Base-by-base conservation (phyloP, 345 rosid species). In the Triadica sebifera region DNA sequence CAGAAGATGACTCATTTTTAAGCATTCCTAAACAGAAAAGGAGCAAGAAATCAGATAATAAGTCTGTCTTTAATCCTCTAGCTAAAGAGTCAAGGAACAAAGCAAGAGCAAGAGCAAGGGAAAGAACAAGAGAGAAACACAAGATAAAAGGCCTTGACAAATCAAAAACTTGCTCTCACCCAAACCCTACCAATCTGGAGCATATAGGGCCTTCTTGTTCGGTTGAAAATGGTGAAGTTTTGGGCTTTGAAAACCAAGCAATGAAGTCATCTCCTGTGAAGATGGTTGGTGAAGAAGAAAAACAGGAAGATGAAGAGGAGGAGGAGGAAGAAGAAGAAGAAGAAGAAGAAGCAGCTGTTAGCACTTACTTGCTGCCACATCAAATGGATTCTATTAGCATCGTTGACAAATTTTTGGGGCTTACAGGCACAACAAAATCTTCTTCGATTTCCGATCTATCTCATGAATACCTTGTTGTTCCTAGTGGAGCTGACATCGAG, bases 61-160 rank as follows among this genome's bases (percentile, higher is more conserved):
- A 81, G 71, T 55, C 69, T 12, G 55, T 15, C 15, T 72, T 64
- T 13, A 73, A 67, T 71, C 63, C 68, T 65, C 43, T 77, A 13
- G 83, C 65, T 16, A 85, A 78, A 79, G 89, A 82, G 71, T 81
- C 82, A 12, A 84, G 91, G 64, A 86, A 87, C 72, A 89, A 84
- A 76, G 91, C 89, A 61, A 84, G 93, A 80, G 86, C 83, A 76
- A 86, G 92, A 73, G 92, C 91, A 59, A 85, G 95, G 80, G 90
- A 87, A 83, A 89, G 93, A 78, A 87, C 93, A 29, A 74, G 71
- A 70, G 79, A 77, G 83, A 89, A 86, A 76, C 72, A 81, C 83
- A 88, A 83, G 82, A 83, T 70, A 76, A 77, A 70, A 71, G 79
- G 67, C 55, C 61, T 74, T 49, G 77, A 72, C 4, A 74, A 68